Conservation (phyloP, 345 rosid species). For the Eucalyptus urophylla region DNA sequence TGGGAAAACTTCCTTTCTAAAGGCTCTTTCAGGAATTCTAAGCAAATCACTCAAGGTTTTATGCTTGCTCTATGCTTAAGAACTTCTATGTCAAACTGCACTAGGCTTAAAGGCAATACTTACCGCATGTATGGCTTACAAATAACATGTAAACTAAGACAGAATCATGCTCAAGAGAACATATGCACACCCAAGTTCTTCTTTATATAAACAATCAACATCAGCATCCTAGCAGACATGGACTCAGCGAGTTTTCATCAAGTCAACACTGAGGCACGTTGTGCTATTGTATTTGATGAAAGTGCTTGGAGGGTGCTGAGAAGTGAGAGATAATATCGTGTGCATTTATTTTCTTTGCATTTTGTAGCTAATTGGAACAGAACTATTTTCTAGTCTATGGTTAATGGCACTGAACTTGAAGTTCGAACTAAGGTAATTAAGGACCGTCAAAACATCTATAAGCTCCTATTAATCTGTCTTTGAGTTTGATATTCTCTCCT, state of each 20-base stretch:
- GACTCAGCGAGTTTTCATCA: neutral
- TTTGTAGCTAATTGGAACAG: neutral
- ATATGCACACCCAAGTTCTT: neutral
- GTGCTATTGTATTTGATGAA: neutral
- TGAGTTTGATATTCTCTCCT: neutral
- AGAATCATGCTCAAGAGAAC: neutral
- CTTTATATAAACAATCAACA: neutral
- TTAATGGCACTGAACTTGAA: neutral
- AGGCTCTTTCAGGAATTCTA: constrained; percentile 60
- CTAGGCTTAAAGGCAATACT: neutral
- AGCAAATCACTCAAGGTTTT: constrained; percentile 38
- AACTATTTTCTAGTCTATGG: neutral
- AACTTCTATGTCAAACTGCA: neutral
- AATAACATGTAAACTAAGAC: neutral
- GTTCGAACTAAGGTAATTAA: neutral
- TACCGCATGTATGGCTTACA: neutral
- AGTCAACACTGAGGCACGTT: neutral
- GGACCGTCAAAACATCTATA: neutral
- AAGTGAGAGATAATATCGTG: neutral
- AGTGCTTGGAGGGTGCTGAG: neutral
- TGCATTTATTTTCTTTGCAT: neutral
- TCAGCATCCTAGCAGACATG: neutral
- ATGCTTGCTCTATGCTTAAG: neutral
- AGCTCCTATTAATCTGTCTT: neutral
- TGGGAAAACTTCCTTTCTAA: constrained; percentile 53